phyloP scores from a whole-genome alignment of 805 yeast species.

The Starmerella geochares region DNA sequence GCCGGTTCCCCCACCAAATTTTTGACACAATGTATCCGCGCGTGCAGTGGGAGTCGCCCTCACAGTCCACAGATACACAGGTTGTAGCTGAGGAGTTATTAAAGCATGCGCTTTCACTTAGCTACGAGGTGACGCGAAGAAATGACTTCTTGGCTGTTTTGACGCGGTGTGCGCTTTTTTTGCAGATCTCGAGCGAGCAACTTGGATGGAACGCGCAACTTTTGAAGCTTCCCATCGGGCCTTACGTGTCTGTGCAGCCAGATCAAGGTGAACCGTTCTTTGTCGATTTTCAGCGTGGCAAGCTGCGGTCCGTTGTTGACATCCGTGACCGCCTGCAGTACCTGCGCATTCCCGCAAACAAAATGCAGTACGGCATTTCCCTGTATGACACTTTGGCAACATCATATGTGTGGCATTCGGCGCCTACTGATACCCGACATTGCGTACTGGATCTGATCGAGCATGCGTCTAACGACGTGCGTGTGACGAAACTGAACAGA shows the following conservation, averaged over 20 bases:
- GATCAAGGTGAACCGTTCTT: slow-evolving; percentile 15
- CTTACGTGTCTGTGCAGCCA: slow-evolving; percentile 19
- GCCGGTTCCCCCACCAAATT: slow-evolving; percentile 11
- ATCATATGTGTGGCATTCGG: slow-evolving; percentile 22
- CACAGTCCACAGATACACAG: background rate
- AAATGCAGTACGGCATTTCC: slow-evolving; percentile 21
- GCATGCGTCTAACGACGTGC: slow-evolving; percentile 21
- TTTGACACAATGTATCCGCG: slow-evolving; percentile 2
- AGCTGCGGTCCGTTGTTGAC: slow-evolving; percentile 21
- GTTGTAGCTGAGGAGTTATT: slow-evolving; percentile 3
- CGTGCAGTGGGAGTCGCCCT: background rate
- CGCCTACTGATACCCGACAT: slow-evolving; percentile 20
- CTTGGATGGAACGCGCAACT: slow-evolving; percentile 16
- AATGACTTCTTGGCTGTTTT: slow-evolving; percentile 19
- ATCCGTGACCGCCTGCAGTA: slow-evolving; percentile 20
- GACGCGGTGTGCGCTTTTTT: slow-evolving; percentile 18
- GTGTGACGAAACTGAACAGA: slow-evolving; percentile 9
- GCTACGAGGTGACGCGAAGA: slow-evolving; percentile 7
- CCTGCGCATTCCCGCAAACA: slow-evolving; percentile 4
- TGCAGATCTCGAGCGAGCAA: slow-evolving; percentile 12
- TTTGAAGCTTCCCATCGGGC: slow-evolving; percentile 17
- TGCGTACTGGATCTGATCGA: slow-evolving; percentile 21
- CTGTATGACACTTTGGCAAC: slow-evolving; percentile 21
- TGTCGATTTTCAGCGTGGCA: slow-evolving; percentile 23
- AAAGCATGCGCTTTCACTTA: slow-evolving; percentile 9